Percentiles rank a stretch among this genome's conserved stretches.
Evolutionary conservation across 352 stramenopile genomes (phyloP).

Genomic region (Phytophthora hybrid): DNA sequence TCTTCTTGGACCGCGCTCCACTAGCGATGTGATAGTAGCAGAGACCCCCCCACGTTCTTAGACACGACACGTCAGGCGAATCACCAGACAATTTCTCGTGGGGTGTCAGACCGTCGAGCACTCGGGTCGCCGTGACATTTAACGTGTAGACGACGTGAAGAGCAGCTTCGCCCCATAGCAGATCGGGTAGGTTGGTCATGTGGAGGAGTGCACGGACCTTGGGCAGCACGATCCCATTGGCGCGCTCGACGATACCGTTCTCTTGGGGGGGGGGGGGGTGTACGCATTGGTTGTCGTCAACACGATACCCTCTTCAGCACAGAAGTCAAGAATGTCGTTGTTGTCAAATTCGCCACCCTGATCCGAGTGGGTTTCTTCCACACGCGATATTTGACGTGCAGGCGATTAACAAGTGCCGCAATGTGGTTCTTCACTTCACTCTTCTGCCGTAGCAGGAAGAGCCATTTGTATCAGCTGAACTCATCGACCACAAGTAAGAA

Average conservation of each 20-base stretch:
- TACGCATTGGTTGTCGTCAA: not conserved
- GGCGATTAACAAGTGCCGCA: no score
- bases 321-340: not conserved
- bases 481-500: constrained; percentile 21
- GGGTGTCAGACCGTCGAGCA: not conserved
- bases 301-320: not conserved
- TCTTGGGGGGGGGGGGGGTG: not conserved
- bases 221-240: no score
- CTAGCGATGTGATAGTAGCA: not conserved
- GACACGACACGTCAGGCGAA: no score
- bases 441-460: constrained; percentile 6
- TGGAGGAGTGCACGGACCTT: no score
- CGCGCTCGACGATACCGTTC: not conserved
- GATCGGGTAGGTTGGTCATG: not conserved
- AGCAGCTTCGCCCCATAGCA: constrained; percentile 6
- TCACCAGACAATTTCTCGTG: constrained; percentile 7
- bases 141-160: constrained; percentile 12
- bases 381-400: no score
- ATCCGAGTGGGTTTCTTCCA: not conserved
- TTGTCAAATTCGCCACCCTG: constrained; percentile 12
- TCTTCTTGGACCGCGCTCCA: no score
- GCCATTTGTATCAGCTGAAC: constrained; percentile 15
- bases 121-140: constrained; percentile 8
- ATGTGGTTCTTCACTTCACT: constrained; percentile 14
- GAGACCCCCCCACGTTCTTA: no score